Evolutionary conservation across 805 yeast species (phyloP).

Genomic region (Yarrowia bubula): DNA sequence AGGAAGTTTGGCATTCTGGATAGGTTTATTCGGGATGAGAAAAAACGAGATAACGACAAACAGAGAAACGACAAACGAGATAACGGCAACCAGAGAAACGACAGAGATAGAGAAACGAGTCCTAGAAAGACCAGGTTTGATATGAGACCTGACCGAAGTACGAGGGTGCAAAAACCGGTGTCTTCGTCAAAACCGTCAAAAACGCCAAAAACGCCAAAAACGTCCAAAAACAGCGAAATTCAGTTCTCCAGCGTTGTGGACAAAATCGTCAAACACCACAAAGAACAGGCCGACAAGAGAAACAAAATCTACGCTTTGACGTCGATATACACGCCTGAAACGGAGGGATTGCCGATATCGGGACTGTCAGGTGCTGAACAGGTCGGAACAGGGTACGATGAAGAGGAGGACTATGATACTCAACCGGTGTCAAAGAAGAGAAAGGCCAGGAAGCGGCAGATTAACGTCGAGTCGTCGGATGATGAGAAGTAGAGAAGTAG

Average conservation of each 20-base stretch:
- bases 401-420: conserved; percentile 13
- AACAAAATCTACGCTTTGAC: not conserved
- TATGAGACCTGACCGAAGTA: not conserved
- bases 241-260: not conserved
- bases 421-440: not conserved
- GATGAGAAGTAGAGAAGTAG: not conserved
- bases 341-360: not conserved
- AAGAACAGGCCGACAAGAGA: not conserved
- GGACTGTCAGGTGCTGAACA: not conserved
- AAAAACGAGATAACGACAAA: not conserved
- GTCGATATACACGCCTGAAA: not conserved
- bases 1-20: conserved; percentile 10
- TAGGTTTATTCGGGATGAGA: not conserved
- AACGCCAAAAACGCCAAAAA: too few species aligned
- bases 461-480: not conserved
- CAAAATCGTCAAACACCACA: not conserved
- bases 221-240: not conserved
- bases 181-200: not conserved
- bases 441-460: not conserved
- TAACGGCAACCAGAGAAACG: not conserved
- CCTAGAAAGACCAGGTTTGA: not conserved
- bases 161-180: too few species aligned
- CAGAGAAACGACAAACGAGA: not conserved
- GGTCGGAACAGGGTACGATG: conserved; percentile 11
- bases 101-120: not conserved